phyloP scores from a whole-genome alignment of 2,329 filamentous ascomycete species.

The Zasmidium citrigriseum region DNA sequence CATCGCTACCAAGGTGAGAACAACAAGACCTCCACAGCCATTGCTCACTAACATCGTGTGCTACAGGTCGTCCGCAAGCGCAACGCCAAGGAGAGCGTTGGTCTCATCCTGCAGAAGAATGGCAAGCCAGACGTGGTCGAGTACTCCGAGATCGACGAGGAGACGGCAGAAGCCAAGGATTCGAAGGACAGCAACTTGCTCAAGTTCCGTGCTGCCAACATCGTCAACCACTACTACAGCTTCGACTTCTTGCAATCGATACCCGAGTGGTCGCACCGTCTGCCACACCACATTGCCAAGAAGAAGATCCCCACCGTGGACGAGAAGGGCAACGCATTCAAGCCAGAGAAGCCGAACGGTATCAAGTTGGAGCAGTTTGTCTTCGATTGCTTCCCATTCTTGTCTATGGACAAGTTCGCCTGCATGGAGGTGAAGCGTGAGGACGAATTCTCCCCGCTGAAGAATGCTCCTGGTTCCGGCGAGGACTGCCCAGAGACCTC shows the following conservation, averaged over 20 bases:
- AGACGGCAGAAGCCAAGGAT: slow-evolving; percentile 79
- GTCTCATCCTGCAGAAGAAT: slow-evolving; percentile 91
- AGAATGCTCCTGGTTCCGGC: slow-evolving; percentile 83
- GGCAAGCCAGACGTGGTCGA: slow-evolving; percentile 96
- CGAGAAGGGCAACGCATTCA: slow-evolving; percentile 75
- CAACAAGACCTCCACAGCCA: not conserved
- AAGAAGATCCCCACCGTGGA: slow-evolving; percentile 96
- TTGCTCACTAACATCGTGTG: not conserved
- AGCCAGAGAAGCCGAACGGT: slow-evolving; percentile 92
- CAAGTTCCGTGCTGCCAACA: slow-evolving; percentile 97
- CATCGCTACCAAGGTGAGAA: slow-evolving; percentile 77
- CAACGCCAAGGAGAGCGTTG: slow-evolving; percentile 92
- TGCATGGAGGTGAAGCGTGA: slow-evolving; percentile 95
- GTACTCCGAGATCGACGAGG: slow-evolving; percentile 93
- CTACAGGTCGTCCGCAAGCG: slow-evolving; percentile 86
- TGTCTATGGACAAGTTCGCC: slow-evolving; percentile 84
- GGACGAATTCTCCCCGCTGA: slow-evolving; percentile 96
- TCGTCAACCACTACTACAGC: slow-evolving; percentile 99
- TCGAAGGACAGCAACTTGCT: slow-evolving; percentile 76
- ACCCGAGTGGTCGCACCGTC: slow-evolving; percentile 77
- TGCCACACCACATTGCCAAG: slow-evolving; percentile 92
- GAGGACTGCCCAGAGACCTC: slow-evolving; percentile 95
- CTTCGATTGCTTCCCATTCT: slow-evolving; percentile 94
- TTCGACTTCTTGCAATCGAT: slow-evolving; percentile 90
- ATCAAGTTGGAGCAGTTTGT: slow-evolving; percentile 99